Evolutionary conservation across 129 eudicot species (phyloP).

Genomic region (Apium graveolens): DNA sequence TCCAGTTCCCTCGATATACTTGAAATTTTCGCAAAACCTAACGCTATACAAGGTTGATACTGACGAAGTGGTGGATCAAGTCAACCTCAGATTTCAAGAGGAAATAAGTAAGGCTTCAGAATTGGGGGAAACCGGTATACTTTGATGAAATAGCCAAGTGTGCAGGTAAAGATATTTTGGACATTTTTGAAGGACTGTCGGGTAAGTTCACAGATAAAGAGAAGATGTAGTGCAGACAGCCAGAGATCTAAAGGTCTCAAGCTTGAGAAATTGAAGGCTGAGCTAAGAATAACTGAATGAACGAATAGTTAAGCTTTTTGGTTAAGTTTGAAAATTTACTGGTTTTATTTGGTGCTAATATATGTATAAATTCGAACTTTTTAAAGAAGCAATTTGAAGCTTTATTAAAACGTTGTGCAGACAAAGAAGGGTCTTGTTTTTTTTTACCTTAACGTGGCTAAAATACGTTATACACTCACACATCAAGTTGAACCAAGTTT

Average conservation of each 20-base stretch:
- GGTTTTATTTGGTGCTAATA: neutral
- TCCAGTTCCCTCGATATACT: slow-evolving; percentile 14
- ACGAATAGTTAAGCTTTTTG: slow-evolving; percentile 25
- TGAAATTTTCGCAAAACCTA: slow-evolving; percentile 13
- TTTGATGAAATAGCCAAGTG: slow-evolving; percentile 80
- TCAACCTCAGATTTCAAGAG: slow-evolving; percentile 76
- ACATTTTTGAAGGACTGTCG: slow-evolving; percentile 52
- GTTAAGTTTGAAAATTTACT: neutral
- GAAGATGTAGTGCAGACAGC: slow-evolving; percentile 33
- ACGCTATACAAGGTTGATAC: slow-evolving; percentile 45
- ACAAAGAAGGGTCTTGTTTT: neutral
- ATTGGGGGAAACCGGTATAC: slow-evolving; percentile 66
- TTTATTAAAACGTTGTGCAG: neutral
- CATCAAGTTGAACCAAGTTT: neutral
- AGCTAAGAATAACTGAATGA: slow-evolving; percentile 70
- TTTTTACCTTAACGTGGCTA: neutral
- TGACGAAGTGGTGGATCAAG: slow-evolving; percentile 61
- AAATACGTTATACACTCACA: neutral
- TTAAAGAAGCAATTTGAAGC: neutral
- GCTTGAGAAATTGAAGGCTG: slow-evolving; percentile 93
- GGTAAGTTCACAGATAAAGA: slow-evolving; percentile 49
- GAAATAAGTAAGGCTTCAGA: slow-evolving; percentile 82
- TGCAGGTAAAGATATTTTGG: slow-evolving; percentile 63
- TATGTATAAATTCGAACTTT: neutral
- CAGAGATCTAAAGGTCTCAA: slow-evolving; percentile 81